phyloP scores from a whole-genome alignment of 805 yeast species.

The Ogataea pignaliae region DNA sequence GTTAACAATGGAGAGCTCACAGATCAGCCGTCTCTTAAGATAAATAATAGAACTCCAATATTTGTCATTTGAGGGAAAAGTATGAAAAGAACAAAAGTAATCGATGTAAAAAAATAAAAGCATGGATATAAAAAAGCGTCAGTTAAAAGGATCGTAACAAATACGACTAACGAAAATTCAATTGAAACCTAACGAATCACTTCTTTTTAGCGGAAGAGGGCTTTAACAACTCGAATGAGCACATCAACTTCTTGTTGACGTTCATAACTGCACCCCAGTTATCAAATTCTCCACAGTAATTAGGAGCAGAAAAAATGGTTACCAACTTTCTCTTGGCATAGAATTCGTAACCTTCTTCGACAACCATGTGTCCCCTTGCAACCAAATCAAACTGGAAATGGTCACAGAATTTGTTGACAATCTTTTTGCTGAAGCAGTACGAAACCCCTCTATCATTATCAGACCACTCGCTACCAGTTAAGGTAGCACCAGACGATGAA shows the following conservation, averaged over 20 bases:
- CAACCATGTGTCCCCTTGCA: conserved; percentile 86
- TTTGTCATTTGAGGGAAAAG: too few species aligned
- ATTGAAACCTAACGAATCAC: neutral
- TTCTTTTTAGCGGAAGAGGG: conserved; percentile 33
- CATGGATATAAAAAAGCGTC: too few species aligned
- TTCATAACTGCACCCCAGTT: conserved; percentile 80
- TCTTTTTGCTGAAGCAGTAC: conserved; percentile 68
- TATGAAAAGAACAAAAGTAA: too few species aligned
- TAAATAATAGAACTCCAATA: too few species aligned
- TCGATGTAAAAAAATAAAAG: too few species aligned
- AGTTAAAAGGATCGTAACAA: too few species aligned
- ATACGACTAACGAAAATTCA: too few species aligned
- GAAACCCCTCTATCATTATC: conserved; percentile 83
- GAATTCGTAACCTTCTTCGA: conserved; percentile 84
- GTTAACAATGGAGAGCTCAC: too few species aligned
- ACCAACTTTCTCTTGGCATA: conserved; percentile 70
- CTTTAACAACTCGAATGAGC: conserved; percentile 67
- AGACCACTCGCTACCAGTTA: conserved; percentile 54
- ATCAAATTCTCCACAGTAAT: conserved; percentile 77
- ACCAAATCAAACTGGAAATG: conserved; percentile 70
- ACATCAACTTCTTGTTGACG: conserved; percentile 61
- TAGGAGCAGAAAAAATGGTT: conserved; percentile 79
- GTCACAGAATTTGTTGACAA: conserved; percentile 64
- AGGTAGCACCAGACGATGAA: conserved; percentile 9
- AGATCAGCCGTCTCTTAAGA: too few species aligned